Conservation (phyloP, 2,329 filamentous ascomycete species). For the Claviceps sp. region DNA sequence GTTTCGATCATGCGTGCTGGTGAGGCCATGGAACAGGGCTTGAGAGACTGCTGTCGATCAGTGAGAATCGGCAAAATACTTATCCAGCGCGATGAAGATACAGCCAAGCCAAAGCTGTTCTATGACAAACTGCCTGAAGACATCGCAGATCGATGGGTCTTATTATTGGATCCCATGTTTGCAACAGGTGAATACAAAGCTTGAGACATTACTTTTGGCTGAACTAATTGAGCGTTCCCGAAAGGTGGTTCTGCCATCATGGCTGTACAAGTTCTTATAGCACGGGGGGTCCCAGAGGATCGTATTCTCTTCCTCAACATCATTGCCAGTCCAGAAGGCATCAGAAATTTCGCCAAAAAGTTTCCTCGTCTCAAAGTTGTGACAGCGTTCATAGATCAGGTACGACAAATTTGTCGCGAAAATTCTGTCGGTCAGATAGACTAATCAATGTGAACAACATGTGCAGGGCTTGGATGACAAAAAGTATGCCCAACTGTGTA, state of each 20-base stretch:
- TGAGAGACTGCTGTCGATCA: conserved; percentile 93
- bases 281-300: conserved; percentile 84
- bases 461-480: conserved; percentile 77
- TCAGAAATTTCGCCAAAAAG: conserved; percentile 74
- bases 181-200: conserved; percentile 56
- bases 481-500: conserved; percentile 48
- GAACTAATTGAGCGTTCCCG: neutral
- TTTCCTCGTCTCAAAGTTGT: conserved; percentile 86
- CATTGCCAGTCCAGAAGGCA: conserved; percentile 91
- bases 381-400: conserved; percentile 86
- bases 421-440: neutral
- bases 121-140: conserved; percentile 96
- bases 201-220: neutral
- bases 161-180: conserved; percentile 97
- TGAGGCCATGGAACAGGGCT: conserved; percentile 95
- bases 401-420: conserved; percentile 18
- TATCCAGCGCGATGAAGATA: conserved; percentile 96
- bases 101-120: conserved; percentile 79
- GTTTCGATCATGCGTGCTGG: conserved; percentile 98
- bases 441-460: neutral
- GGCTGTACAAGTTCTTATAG: conserved; percentile 87
- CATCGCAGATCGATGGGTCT: conserved; percentile 82
- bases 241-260: conserved; percentile 88
- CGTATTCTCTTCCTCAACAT: conserved; percentile 93
- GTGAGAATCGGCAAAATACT: conserved; percentile 97